Base-by-base conservation (phyloP, 345 rosid genomes). In the Hypericum perforatum region DNA sequence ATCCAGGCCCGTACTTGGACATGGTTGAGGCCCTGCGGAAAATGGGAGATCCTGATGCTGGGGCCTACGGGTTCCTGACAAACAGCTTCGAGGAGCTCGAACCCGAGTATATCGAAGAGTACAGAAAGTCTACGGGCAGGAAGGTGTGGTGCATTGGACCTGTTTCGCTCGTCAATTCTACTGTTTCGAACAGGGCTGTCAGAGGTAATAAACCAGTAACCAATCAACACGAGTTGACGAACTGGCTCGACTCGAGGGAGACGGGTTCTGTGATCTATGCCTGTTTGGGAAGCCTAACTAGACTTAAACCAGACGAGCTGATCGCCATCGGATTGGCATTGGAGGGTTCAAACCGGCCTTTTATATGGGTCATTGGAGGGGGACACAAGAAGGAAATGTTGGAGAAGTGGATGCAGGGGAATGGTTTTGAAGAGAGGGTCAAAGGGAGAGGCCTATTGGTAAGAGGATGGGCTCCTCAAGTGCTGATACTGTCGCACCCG, bases 111-210 rank as follows among this genome's bases (percentile, higher is more conserved):
- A 6, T 65, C 11, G 41, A 41, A 10, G 49, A 40, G 43, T 62
- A 54, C 39, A 59, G 11, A 37, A 39, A 59, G n/a, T 63, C 43
- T 5, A 61, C 13, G 37, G 54, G 54, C 0, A 49, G 29, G 11
- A 65, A 60, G 43, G 62, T 68, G 6, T 77, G 78, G 78, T 74
- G 76, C 13, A 43, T 74, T 5, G 74, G 78, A 0, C 78, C 76
- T 5, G 76, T 63, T 9, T 71, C 74, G 1, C 39, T 57, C 3
- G 11, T 64, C 53, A 67, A 64, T 53, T 59, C 45, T 42, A 56
- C 53, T 4, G 8, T 7, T 5, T 13, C 37, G 42, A 77, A 76
- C 11, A 61, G 39, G 58, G 58, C 65, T 39, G 37, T 59, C 10
- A 53, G 71, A 45, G 76, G 72, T n/a, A 59, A 59, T 16, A 52